These are phyloP conservation scores for Cladosporium sp. DNA, from an alignment of 2,329 filamentous ascomycete species.

Conservation along the genomic window DNA sequence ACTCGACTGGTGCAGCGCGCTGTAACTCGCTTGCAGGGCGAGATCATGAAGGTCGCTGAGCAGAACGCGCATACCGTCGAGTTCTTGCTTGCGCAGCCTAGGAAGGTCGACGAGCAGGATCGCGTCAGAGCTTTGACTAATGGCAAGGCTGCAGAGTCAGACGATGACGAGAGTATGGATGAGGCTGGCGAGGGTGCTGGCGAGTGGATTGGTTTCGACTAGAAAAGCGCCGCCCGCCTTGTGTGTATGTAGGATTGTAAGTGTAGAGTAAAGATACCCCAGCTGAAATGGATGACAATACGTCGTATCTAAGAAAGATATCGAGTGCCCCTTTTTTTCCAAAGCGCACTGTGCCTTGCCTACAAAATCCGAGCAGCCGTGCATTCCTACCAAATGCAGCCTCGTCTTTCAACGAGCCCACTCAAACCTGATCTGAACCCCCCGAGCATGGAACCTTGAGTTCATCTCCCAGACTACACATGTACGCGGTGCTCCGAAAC, in stretches of 20 bases:
- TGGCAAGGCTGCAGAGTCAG: constrained; percentile 1
- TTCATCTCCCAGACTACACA: too few species aligned
- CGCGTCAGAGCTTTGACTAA: constrained; percentile 7
- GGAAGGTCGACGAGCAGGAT: constrained; percentile 14
- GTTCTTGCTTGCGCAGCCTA: constrained; percentile 56
- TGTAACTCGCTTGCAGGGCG: constrained; percentile 72
- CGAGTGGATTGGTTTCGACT: constrained; percentile 30
- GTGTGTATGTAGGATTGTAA: not conserved
- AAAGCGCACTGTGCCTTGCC: too few species aligned
- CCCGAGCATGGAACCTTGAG: too few species aligned
- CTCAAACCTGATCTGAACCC: too few species aligned
- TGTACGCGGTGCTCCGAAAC: too few species aligned
- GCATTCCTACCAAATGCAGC: too few species aligned
- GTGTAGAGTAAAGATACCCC: constrained; percentile 7
- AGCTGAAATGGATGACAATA: not conserved
- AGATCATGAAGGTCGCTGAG: constrained; percentile 76
- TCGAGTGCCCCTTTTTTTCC: too few species aligned
- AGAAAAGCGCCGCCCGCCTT: not conserved
- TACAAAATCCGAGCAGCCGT: too few species aligned
- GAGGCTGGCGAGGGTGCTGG: constrained; percentile 33
- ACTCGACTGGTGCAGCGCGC: constrained; percentile 77
- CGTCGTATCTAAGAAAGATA: not conserved
- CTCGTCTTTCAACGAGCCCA: too few species aligned
- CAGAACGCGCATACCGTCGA: constrained; percentile 87
- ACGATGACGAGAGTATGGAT: constrained; percentile 25